These are phyloP conservation scores for Vicia villosa DNA, from an alignment of 306 rosid species.

Conservation along the genomic window DNA sequence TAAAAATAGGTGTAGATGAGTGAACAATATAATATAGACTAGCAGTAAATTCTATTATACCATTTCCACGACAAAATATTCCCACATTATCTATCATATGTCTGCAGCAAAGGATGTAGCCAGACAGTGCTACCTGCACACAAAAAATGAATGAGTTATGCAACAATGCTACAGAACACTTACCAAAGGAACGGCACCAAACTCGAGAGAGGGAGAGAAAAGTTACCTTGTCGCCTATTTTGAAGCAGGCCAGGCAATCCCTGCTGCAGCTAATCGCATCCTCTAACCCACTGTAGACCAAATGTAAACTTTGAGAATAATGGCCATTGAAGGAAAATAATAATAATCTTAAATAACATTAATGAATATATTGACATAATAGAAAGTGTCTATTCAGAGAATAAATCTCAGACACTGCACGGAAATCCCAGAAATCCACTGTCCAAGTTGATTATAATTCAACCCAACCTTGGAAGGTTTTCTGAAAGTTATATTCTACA, in stretches of 20 bases:
- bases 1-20: too few species aligned
- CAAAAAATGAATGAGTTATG: background rate
- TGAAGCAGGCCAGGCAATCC: slow-evolving; percentile 75
- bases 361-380: slow-evolving; percentile 5
- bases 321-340: background rate
- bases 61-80: background rate
- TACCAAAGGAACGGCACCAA: slow-evolving; percentile 4
- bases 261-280: slow-evolving; percentile 91
- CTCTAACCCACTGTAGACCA: slow-evolving; percentile 80
- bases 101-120: slow-evolving; percentile 82
- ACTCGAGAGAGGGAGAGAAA: background rate
- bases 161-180: background rate
- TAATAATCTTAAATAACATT: background rate
- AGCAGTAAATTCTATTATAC: slow-evolving; percentile 1
- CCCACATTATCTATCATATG: slow-evolving; percentile 40
- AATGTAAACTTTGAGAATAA: slow-evolving; percentile 41
- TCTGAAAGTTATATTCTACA: background rate
- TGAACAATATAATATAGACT: too few species aligned
- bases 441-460: background rate
- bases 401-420: background rate
- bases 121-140: slow-evolving; percentile 67
- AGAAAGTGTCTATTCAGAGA: background rate
- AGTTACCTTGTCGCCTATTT: slow-evolving; percentile 89
- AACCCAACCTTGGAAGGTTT: slow-evolving; percentile 13
- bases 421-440: slow-evolving; percentile 6